phyloP scores from a whole-genome alignment of 1,284 basidiomycete species.

The Blastosporella zonata region DNA sequence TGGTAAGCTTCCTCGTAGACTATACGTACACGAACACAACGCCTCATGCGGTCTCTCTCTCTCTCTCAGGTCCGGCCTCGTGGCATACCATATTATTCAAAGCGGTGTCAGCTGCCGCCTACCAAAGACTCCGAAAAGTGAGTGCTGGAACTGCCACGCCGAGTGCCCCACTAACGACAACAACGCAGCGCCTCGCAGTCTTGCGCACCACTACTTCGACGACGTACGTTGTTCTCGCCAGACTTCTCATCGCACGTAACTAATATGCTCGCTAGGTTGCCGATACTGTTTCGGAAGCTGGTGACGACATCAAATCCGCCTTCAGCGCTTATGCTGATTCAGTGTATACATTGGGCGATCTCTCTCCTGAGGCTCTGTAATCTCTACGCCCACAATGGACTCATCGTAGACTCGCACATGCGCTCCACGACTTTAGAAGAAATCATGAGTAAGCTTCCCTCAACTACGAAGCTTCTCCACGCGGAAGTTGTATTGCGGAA shows the following conservation, averaged over 20 bases:
- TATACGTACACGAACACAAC: neutral
- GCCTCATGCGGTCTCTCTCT: conserved; percentile 1
- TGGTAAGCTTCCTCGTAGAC: conserved; percentile 57
- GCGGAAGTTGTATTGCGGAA: conserved; percentile 8
- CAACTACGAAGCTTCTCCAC: conserved; percentile 4
- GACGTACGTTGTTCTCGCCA: conserved; percentile 53
- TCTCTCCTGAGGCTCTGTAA: conserved; percentile 76
- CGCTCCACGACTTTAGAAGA: conserved; percentile 2
- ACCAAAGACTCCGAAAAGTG: conserved; percentile 86
- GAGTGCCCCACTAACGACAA: neutral
- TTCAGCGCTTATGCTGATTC: conserved; percentile 52
- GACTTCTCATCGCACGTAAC: neutral
- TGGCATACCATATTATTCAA: conserved; percentile 90
- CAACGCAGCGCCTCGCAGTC: conserved; percentile 74
- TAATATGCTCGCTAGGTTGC: conserved; percentile 49
- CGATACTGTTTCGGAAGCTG: conserved; percentile 67
- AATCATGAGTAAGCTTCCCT: conserved; percentile 7
- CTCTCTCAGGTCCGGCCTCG: conserved; percentile 73
- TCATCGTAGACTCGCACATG: conserved; percentile 2
- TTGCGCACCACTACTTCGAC: conserved; percentile 93
- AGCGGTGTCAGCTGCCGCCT: conserved; percentile 81
- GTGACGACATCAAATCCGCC: conserved; percentile 60
- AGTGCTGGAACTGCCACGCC: conserved; percentile 25
- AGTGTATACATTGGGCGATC: conserved; percentile 64
- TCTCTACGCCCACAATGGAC: neutral